These are phyloP conservation scores for Cladosporium oxysporum DNA, from an alignment of 2,329 filamentous ascomycete genomes.

Conservation along the genomic window DNA sequence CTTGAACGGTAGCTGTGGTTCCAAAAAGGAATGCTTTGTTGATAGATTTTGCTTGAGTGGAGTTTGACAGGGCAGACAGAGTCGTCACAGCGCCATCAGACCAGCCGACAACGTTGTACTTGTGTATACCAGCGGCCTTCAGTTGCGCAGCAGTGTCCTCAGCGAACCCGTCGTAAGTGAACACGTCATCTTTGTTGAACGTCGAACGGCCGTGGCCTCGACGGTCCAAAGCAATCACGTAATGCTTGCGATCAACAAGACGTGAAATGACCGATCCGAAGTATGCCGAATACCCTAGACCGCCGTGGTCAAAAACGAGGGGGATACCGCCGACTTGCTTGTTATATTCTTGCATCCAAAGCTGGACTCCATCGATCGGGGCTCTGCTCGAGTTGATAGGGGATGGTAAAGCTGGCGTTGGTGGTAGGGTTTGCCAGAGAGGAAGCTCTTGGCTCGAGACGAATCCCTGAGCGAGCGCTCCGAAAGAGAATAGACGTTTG, in stretches of 20 bases:
- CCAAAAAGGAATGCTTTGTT: slow-evolving; percentile 47
- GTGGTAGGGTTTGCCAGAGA: slow-evolving; percentile 37
- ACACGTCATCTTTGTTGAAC: slow-evolving; percentile 39
- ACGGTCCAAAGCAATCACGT: slow-evolving; percentile 46
- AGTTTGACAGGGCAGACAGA: slow-evolving; percentile 41
- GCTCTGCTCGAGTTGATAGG: slow-evolving; percentile 40
- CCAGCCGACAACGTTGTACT: slow-evolving; percentile 45
- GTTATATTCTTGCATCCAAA: slow-evolving; percentile 49
- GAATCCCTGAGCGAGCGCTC: not conserved
- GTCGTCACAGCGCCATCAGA: slow-evolving; percentile 46
- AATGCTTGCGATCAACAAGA: slow-evolving; percentile 36
- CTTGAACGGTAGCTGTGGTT: slow-evolving; percentile 35
- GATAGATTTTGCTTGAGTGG: slow-evolving; percentile 36
- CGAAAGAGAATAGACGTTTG: not conserved
- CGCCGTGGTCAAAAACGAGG: slow-evolving; percentile 45
- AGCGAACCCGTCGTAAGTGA: slow-evolving; percentile 45
- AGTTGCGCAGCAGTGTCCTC: slow-evolving; percentile 41
- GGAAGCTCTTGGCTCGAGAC: not conserved
- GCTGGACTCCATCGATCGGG: slow-evolving; percentile 41
- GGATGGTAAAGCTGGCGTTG: slow-evolving; percentile 42
- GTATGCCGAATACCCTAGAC: slow-evolving; percentile 47
- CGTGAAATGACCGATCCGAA: slow-evolving; percentile 44
- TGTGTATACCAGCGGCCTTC: slow-evolving; percentile 31
- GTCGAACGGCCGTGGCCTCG: slow-evolving; percentile 47
- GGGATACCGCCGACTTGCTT: slow-evolving; percentile 37